phyloP scores from a whole-genome alignment of 208 protist genomes.

The Phytomonas sp. region DNA sequence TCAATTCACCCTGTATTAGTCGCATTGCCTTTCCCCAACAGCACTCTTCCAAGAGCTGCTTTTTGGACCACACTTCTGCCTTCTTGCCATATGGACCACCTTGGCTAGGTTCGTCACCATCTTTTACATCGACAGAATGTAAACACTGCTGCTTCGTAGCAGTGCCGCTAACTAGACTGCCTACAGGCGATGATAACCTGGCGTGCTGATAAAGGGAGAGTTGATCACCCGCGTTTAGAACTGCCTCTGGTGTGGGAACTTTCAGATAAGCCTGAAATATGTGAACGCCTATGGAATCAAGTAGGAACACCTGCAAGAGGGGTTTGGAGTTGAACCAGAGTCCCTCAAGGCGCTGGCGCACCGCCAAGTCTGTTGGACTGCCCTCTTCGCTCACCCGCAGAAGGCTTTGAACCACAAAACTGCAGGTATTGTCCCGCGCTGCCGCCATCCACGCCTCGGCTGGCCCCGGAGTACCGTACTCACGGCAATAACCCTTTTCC shows the following conservation, averaged over 20 bases:
- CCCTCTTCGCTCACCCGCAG: slow-evolving; percentile 57
- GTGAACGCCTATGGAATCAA: slow-evolving; percentile 65
- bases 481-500: slow-evolving; percentile 40
- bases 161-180: neutral
- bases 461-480: slow-evolving; percentile 21
- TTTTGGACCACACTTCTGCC: slow-evolving; percentile 1
- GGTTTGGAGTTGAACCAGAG: slow-evolving; percentile 32
- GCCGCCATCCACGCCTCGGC: slow-evolving; percentile 71
- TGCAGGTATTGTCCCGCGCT: slow-evolving; percentile 50
- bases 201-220: slow-evolving; percentile 7
- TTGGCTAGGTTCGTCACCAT: slow-evolving; percentile 8
- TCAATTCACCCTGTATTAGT: slow-evolving; percentile 30
- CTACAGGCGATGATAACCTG: neutral
- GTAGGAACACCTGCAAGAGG: slow-evolving; percentile 51
- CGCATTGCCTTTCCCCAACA: slow-evolving; percentile 58
- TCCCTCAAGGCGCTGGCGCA: slow-evolving; percentile 44
- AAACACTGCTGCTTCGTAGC: neutral
- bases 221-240: slow-evolving; percentile 37
- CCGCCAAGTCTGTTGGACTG: slow-evolving; percentile 27
- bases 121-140: slow-evolving; percentile 2
- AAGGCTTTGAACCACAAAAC: slow-evolving; percentile 79
- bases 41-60: slow-evolving; percentile 16
- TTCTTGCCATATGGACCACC: neutral
- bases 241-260: slow-evolving; percentile 31
- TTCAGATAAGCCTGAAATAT: slow-evolving; percentile 80